These are phyloP conservation scores for Perkinsus chesapeaki DNA, from an alignment of 169 alveolate species.

Conservation along the genomic window DNA sequence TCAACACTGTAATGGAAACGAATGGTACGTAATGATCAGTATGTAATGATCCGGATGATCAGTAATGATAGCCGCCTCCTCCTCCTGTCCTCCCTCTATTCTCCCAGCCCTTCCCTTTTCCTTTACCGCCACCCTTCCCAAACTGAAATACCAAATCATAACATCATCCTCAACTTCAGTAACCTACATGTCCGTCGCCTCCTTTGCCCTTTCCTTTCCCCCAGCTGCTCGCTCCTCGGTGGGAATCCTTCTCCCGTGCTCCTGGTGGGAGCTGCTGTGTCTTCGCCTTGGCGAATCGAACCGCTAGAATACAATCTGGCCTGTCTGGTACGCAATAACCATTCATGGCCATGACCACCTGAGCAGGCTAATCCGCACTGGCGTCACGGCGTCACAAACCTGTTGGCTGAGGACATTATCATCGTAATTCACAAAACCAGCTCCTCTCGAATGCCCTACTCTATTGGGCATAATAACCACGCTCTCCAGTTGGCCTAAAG, in stretches of 20 bases:
- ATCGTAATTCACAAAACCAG: background rate
- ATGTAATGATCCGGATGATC: background rate
- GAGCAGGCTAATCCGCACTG: background rate
- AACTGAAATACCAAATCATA: background rate
- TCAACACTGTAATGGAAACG: background rate
- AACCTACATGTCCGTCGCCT: background rate
- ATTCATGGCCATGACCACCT: background rate
- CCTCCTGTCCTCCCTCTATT: background rate
- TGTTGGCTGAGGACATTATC: background rate
- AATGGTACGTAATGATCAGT: background rate
- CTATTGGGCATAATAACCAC: background rate
- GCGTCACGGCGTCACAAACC: background rate
- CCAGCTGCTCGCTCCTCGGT: background rate
- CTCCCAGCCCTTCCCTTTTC: background rate
- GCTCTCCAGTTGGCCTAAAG: background rate
- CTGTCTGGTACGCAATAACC: background rate
- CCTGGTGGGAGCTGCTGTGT: background rate
- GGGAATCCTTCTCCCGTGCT: background rate
- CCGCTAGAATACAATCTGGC: background rate
- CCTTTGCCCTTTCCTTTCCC: background rate
- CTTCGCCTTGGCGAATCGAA: background rate
- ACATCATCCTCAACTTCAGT: background rate
- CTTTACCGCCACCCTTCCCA: background rate
- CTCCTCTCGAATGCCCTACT: background rate
- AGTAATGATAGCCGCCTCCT: background rate